Evolutionary conservation across 1,284 basidiomycete species (phyloP), one percentile per base, ranked within the genome.

Genomic region (Trametes sp.): DNA sequence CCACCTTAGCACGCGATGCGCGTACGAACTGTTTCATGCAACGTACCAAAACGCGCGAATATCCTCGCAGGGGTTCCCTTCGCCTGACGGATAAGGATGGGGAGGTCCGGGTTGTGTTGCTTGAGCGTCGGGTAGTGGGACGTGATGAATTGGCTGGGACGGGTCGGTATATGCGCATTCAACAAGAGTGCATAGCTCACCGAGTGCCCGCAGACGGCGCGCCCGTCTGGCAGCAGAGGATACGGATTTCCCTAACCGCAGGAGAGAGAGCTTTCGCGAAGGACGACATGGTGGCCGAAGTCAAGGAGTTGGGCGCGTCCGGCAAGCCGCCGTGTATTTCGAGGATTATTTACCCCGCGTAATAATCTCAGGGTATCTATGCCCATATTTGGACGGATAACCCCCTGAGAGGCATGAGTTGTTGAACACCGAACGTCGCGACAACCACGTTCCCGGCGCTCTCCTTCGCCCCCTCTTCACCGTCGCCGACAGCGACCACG

Each of bases 41-140:
- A 63, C 94, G 76, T 79, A 97, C 95, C 95, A 74, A 95, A 96
- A 73, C 95, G 84, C 49, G 93, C 95, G 81, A 96, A 97, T 46
- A 89, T 90, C 72, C 94, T 83, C 57, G 95, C 93, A 51, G 93
- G 93, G 10, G 94, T 94, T 33, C 92, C 94, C 67, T 81, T 82
- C n/a, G 95, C 95, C 81, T 98, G 94, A 67, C 95, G 84, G 72
- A 98, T 94, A 70, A 98, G 77, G 44, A 98, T 85, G 41, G 95
- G 96, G 33, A 98, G 79, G 77, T 96, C 90, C 46, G 95, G 96
- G 76, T 98, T 96, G 75, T 93, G 82, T 69, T 91, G 83, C 81
- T 98, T 98, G 76, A 98, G 86, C 53, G 82, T 72, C 2, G 92
- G 88, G 77, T 98, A 98, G 59, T 87, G 83, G 28, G 90, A 82